Evolutionary conservation across 305 asterid species (phyloP).

Genomic region (Solanum aculeatissimum): DNA sequence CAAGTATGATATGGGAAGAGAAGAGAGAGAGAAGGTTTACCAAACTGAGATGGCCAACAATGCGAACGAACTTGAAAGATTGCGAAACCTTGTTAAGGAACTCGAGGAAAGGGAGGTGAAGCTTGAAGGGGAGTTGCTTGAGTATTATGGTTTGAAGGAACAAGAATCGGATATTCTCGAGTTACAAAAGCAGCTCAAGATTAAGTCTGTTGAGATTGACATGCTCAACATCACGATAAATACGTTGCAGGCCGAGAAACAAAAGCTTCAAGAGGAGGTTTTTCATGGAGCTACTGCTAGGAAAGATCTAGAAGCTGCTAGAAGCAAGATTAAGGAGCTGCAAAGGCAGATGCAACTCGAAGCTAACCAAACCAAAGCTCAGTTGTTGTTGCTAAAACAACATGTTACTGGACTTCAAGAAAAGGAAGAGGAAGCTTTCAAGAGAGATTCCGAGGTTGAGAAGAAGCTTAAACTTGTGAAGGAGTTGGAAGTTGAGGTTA

Average conservation of each 20-base stretch:
- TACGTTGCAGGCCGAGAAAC: constrained; percentile 79
- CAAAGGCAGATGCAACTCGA: constrained; percentile 91
- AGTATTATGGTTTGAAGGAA: constrained; percentile 82
- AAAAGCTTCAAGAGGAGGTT: constrained; percentile 82
- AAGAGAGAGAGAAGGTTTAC: constrained; percentile 46
- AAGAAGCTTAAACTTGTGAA: constrained; percentile 67
- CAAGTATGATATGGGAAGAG: constrained; percentile 32
- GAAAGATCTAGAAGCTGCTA: constrained; percentile 66
- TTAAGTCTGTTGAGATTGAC: constrained; percentile 74
- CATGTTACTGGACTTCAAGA: constrained; percentile 80
- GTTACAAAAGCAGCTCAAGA: constrained; percentile 78
- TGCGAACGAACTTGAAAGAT: constrained; percentile 60
- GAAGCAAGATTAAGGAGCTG: constrained; percentile 69
- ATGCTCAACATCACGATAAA: constrained; percentile 79
- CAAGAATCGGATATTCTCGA: constrained; percentile 73
- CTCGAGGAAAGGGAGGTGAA: constrained; percentile 88
- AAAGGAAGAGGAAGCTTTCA: constrained; percentile 63
- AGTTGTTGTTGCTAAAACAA: constrained; percentile 77
- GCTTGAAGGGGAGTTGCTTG: constrained; percentile 89
- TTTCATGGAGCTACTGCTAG: constrained; percentile 43
- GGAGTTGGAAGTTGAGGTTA: constrained; percentile 77
- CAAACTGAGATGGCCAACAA: constrained; percentile 74
- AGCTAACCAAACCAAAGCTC: constrained; percentile 82
- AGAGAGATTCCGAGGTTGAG: constrained; percentile 56
- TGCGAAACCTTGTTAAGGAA: constrained; percentile 61